A percentile compares a stretch with the other conserved stretches of the same genome.
phyloP scores from a whole-genome alignment of 345 rosid species.

The Citrus sp. region DNA sequence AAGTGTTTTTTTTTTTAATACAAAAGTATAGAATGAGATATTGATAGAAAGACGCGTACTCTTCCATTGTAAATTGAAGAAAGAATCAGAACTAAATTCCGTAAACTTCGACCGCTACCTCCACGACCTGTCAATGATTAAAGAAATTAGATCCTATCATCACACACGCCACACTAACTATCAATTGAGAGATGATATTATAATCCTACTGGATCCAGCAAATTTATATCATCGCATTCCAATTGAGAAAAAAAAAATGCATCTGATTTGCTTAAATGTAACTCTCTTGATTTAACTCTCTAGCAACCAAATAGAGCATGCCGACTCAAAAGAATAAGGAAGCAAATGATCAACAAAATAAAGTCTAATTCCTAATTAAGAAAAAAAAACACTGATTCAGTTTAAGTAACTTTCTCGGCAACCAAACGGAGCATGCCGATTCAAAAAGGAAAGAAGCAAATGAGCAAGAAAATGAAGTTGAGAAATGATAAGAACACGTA shows the following conservation, averaged over 20 bases:
- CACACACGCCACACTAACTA: too few relatives aligned
- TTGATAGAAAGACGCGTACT: constrained; percentile 7
- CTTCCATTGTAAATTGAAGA: constrained; percentile 29
- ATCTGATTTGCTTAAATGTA: background rate
- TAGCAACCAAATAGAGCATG: background rate
- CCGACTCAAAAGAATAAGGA: background rate
- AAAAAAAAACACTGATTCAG: background rate
- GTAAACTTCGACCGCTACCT: background rate
- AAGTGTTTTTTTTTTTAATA: background rate
- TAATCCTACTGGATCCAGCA: background rate
- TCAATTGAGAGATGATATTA: background rate
- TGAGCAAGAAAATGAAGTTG: background rate
- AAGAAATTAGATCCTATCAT: background rate
- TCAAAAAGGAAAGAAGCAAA: background rate
- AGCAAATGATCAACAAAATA: background rate
- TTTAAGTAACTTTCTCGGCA: background rate
- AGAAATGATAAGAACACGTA: background rate
- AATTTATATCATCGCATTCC: background rate
- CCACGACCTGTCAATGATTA: background rate
- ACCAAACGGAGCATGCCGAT: background rate
- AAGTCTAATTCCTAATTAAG: background rate
- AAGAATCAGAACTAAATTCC: constrained; percentile 1
- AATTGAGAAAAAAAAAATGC: background rate
- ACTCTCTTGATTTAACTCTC: background rate
- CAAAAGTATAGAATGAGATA: background rate